phyloP scores from a whole-genome alignment of 2,329 filamentous ascomycete genomes.

The Exophiala viscosa region DNA sequence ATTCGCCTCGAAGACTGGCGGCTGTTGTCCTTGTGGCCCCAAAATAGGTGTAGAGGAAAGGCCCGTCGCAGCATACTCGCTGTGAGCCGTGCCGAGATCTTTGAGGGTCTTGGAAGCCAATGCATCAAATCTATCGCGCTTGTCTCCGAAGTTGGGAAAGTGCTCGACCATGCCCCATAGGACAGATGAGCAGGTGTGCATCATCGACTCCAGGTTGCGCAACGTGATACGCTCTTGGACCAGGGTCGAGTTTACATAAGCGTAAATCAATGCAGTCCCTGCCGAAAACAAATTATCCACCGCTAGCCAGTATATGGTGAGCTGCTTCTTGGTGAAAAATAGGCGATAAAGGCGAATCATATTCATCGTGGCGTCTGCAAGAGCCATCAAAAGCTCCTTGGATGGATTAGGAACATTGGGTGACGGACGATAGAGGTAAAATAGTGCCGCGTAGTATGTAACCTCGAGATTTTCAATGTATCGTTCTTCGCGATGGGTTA shows the following conservation, averaged over 20 bases:
- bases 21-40: not conserved
- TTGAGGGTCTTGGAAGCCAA: slow-evolving; percentile 9
- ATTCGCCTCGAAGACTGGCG: not conserved
- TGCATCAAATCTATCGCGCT: slow-evolving; percentile 23
- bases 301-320: slow-evolving; percentile 17
- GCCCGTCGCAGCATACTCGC: not conserved
- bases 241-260: slow-evolving; percentile 4
- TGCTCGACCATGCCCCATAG: slow-evolving; percentile 28
- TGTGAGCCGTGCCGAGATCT: slow-evolving; percentile 5
- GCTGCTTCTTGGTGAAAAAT: slow-evolving; percentile 8
- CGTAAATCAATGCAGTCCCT: slow-evolving; percentile 10
- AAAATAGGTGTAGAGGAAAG: not conserved
- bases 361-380: slow-evolving; percentile 6
- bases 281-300: slow-evolving; percentile 15
- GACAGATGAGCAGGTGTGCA: slow-evolving; percentile 22
- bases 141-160: slow-evolving; percentile 26
- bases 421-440: slow-evolving; percentile 18
- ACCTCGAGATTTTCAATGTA: slow-evolving; percentile 17
- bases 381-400: not conserved
- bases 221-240: slow-evolving; percentile 11
- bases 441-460: slow-evolving; percentile 10
- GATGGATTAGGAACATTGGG: slow-evolving; percentile 3
- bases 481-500: slow-evolving; percentile 5
- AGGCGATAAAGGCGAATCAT: slow-evolving; percentile 15
- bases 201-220: slow-evolving; percentile 3